These are phyloP conservation scores for Letharia lupina DNA, from an alignment of 495 filamentous ascomycete species.

Conservation along the genomic window DNA sequence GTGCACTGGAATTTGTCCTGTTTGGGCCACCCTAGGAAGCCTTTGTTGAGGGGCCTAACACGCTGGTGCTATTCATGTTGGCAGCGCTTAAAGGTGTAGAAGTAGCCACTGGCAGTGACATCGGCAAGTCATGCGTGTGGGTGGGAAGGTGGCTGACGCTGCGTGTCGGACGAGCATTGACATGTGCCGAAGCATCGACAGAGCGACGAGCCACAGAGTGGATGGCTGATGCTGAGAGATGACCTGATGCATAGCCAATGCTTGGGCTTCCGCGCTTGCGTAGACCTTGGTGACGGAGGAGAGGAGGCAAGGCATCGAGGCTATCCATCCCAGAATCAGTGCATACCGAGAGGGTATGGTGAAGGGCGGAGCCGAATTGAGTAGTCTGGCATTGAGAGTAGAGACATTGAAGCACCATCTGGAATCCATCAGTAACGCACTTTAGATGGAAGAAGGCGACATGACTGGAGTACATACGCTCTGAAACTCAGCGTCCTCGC, in stretches of 20 bases:
- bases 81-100: not conserved
- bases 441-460: constrained; percentile 11
- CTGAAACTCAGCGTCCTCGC: constrained; percentile 31
- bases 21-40: not conserved
- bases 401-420: constrained; percentile 35
- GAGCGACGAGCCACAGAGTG: constrained; percentile 22
- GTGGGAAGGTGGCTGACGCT: constrained; percentile 9
- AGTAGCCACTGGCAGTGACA: not conserved
- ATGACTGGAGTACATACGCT: constrained; percentile 23
- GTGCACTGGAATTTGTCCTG: not conserved
- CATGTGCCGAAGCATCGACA: constrained; percentile 15
- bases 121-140: not conserved
- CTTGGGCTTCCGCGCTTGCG: constrained; percentile 19
- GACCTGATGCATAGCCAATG: constrained; percentile 14
- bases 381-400: constrained; percentile 36
- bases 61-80: not conserved
- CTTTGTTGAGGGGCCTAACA: constrained; percentile 1
- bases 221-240: constrained; percentile 13
- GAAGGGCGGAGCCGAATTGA: constrained; percentile 32
- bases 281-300: constrained; percentile 26
- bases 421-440: constrained; percentile 12
- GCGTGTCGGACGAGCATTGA: constrained; percentile 21
- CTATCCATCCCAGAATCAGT: constrained; percentile 11
- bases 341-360: constrained; percentile 30
- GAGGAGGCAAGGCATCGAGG: constrained; percentile 16